phyloP scores from a whole-genome alignment of 2,329 filamentous ascomycete genomes.

The Orbilia javanica region DNA sequence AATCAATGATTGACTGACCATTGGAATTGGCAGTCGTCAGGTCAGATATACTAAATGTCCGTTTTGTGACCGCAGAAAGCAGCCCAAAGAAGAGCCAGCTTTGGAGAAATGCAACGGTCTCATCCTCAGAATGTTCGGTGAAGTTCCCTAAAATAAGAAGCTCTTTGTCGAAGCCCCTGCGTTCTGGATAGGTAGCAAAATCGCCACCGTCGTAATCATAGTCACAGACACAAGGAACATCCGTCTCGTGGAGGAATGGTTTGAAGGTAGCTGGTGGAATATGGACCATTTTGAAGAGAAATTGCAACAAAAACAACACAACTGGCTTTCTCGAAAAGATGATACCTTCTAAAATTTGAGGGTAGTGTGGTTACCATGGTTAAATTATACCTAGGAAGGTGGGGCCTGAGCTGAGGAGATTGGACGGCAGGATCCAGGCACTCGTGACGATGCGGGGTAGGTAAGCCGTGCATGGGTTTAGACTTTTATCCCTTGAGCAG shows the following conservation, averaged over 20 bases:
- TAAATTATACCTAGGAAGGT: background rate
- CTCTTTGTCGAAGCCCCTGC: constrained; percentile 43
- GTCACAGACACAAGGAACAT: constrained; percentile 45
- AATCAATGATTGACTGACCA: constrained; percentile 28
- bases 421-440: background rate
- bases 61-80: constrained; percentile 37
- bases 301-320: constrained; percentile 41
- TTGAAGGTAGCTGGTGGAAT: constrained; percentile 26
- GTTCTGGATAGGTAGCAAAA: constrained; percentile 49
- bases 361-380: background rate
- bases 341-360: background rate
- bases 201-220: constrained; percentile 53
- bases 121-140: constrained; percentile 22
- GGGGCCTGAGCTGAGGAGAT: background rate
- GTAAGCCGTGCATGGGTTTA: constrained; percentile 8
- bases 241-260: constrained; percentile 31
- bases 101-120: constrained; percentile 42
- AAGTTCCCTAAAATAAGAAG: constrained; percentile 40
- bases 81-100: constrained; percentile 56
- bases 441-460: background rate
- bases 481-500: background rate
- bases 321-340: background rate
- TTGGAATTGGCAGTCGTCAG: constrained; percentile 13
- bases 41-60: constrained; percentile 22
- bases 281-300: constrained; percentile 24